Conservation (phyloP, 805 yeast genomes). For the Ogataea polymorpha region DNA sequence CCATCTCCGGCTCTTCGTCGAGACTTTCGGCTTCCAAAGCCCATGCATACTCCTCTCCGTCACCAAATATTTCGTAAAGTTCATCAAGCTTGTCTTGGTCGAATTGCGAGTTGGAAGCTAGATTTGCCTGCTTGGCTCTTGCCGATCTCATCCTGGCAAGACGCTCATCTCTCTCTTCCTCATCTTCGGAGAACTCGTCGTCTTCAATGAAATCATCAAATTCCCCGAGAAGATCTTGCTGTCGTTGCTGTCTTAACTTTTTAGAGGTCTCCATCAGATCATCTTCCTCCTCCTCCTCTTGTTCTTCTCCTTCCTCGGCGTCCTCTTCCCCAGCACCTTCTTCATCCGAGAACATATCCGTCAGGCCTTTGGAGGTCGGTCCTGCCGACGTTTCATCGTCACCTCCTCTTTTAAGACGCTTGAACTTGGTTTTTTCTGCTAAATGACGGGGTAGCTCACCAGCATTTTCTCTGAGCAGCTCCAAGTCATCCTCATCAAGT, state of each 20-base stretch:
- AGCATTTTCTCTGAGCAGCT: constrained; percentile 83
- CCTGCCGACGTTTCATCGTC: constrained; percentile 34
- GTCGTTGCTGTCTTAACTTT: constrained; percentile 24
- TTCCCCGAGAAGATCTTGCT: constrained; percentile 57
- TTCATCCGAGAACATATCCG: constrained; percentile 70
- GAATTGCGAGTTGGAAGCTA: constrained; percentile 42
- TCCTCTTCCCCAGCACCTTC: constrained; percentile 34
- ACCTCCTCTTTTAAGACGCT: constrained; percentile 78
- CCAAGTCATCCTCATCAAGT: constrained; percentile 93
- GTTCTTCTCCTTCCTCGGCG: constrained; percentile 23
- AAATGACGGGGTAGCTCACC: constrained; percentile 57
- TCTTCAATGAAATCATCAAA: constrained; percentile 97
- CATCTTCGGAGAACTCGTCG: constrained; percentile 92
- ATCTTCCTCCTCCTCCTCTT: constrained; percentile 34
- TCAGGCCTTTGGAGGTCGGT: constrained; percentile 41
- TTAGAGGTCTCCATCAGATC: constrained; percentile 31
- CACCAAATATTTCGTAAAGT: constrained; percentile 92
- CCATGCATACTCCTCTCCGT: constrained; percentile 97
- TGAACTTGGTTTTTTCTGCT: constrained; percentile 50
- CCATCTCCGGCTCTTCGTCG: constrained; percentile 40
- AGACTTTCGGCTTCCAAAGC: constrained; percentile 86
- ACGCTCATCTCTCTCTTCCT: constrained; percentile 54
- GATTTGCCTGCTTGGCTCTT: constrained; percentile 27
- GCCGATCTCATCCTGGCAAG: constrained; percentile 36
- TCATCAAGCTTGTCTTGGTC: constrained; percentile 92